Evolutionary conservation across 306 rosid genomes (phyloP).

Genomic region (Pterocarpus macrocarpus): DNA sequence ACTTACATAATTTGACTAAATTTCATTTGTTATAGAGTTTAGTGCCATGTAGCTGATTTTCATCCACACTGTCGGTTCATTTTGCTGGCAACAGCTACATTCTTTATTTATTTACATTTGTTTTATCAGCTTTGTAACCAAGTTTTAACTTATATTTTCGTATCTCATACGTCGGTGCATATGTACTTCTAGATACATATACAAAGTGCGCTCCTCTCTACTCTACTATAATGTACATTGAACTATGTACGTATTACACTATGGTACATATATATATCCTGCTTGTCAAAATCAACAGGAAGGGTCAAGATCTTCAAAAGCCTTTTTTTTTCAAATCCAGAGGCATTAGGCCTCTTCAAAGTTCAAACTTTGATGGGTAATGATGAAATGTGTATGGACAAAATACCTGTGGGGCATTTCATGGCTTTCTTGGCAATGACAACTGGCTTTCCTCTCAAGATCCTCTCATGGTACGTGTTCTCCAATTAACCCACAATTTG

Average conservation of each 20-base stretch:
- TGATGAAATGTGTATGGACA: constrained; percentile 53
- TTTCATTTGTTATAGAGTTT: not conserved
- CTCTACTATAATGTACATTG: not conserved
- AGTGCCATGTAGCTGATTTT: not conserved
- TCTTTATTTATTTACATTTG: not conserved
- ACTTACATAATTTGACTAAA: not conserved
- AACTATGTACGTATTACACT: not conserved
- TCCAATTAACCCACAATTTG: constrained; percentile 24
- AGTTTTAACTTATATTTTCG: not conserved
- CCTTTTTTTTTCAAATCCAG: constrained; percentile 47
- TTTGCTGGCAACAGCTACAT: not conserved
- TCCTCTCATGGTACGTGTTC: constrained; percentile 39
- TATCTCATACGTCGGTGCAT: not conserved
- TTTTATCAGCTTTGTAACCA: not conserved
- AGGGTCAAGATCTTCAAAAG: constrained; percentile 42
- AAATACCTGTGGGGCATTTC: constrained; percentile 47
- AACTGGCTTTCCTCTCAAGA: constrained; percentile 49
- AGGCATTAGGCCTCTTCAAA: constrained; percentile 40
- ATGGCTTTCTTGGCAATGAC: constrained; percentile 56
- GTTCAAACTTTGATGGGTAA: constrained; percentile 50
- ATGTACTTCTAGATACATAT: too few species aligned
- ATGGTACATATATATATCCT: not conserved
- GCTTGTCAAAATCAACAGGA: constrained; percentile 41
- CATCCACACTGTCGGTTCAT: constrained; percentile 7
- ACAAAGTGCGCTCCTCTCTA: not conserved